Evolutionary conservation across 1,139 yeast species (phyloP), one percentile per base, ranked within the genome.

Genomic region (Pichia sp.): DNA sequence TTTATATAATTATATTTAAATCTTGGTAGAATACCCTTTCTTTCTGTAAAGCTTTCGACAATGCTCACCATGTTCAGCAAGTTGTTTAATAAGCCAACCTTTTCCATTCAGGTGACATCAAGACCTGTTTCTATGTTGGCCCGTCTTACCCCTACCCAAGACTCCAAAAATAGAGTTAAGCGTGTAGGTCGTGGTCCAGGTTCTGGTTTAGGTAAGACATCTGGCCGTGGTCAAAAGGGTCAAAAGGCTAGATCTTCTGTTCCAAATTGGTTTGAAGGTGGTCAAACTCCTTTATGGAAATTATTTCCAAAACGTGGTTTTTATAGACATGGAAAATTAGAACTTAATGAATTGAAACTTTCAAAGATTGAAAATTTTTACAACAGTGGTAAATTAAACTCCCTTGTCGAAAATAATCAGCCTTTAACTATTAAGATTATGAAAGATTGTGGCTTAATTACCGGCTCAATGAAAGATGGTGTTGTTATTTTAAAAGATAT

Each of bases 201-300:
- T 30, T 83, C 95, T 39, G 95, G 95, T 16, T 70, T 72, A 55
- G 95, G 99, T 69, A 89, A 90, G 66, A 92, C 97, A 2, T 80
- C 97, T 4, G 96, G 96, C 41, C 78, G 98, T 64, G 99, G 99
- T 71, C 96, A 87, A 62, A 94, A 90, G 68, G 99, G 99, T 78
- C 98, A 92, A 65, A 90, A 90, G 68, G 97, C 97, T 12, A 79
- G 97, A 67, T 87, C 92, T 32, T 78, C 82, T 43, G 94, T 90
- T 24, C 92, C 90, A 48, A 78, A 84, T 51, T 87, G 95, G 92
- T 87, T 90, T 63, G 98, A 92, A 71, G 99, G 99, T 77, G 98
- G 98, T 61, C 99, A 92, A 64, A 92, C 98, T 1, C 97, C 97
- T 25, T 82, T 82, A 57, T 85, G 80, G 61, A 85, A 85, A 64